These are phyloP conservation scores for Blastocystis sp. DNA, from an alignment of 352 stramenopile genomes.

Conservation along the genomic window DNA sequence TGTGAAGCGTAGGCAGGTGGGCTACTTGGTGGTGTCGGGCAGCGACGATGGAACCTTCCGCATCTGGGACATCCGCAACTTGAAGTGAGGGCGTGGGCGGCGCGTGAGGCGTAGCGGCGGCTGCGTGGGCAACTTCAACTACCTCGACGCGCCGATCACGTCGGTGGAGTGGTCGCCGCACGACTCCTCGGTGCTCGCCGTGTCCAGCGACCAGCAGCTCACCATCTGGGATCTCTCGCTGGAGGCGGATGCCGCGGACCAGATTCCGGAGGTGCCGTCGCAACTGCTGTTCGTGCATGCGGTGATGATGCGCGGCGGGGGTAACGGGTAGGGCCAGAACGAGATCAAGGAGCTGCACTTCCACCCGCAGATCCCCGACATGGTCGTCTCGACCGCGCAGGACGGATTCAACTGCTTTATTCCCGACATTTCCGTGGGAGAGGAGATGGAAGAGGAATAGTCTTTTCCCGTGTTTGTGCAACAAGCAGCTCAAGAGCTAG, in stretches of 20 bases:
- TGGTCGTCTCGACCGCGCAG: constrained; percentile 90
- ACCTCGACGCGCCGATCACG: constrained; percentile 87
- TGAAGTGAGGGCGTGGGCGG: constrained; percentile 1
- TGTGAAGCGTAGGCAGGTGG: constrained; percentile 76
- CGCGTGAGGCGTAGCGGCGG: constrained; percentile 5
- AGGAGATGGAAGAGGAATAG: constrained; percentile 70
- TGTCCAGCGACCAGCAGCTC: constrained; percentile 87
- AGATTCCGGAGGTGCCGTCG: constrained; percentile 83
- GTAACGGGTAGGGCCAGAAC: constrained; percentile 83
- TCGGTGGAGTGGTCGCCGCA: constrained; percentile 98
- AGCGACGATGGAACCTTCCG: constrained; percentile 90
- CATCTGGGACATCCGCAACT: constrained; percentile 73
- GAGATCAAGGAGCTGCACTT: constrained; percentile 99
- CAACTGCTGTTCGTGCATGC: constrained; percentile 97
- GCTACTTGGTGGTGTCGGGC: constrained; percentile 91
- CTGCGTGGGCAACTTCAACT: constrained; percentile 67
- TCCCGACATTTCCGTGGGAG: constrained; percentile 76
- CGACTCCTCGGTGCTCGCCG: constrained; percentile 93
- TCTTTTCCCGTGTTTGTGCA: constrained; percentile 39
- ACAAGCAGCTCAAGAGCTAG: neutral
- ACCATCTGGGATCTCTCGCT: constrained; percentile 98
- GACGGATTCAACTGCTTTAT: constrained; percentile 97
- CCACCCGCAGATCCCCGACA: constrained; percentile 94
- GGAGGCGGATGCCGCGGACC: constrained; percentile 88
- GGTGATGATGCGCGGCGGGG: neutral